These are phyloP conservation scores for Ceratocystis diversiconidia DNA, from an alignment of 2,329 filamentous ascomycete species.

Conservation along the genomic window DNA sequence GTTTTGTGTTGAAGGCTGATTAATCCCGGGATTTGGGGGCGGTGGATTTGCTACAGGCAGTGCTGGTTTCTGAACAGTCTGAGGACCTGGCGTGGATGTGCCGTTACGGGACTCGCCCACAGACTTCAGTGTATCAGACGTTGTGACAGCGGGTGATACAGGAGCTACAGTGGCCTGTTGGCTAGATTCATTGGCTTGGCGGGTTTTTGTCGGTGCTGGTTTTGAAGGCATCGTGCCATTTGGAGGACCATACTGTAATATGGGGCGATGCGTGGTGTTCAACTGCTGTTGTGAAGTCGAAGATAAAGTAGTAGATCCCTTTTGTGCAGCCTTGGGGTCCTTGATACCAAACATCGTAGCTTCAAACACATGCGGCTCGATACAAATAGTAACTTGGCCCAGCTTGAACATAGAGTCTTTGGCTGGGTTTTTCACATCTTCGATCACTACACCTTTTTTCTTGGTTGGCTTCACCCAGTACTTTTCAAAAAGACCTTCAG, in stretches of 20 bases:
- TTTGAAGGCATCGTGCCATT: conserved; percentile 43
- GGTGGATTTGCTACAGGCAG: neutral
- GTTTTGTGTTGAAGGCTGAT: neutral
- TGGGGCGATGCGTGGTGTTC: conserved; percentile 32
- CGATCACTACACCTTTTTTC: conserved; percentile 46
- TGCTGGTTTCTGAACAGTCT: neutral
- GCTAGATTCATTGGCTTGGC: conserved; percentile 22
- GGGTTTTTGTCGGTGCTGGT: conserved; percentile 29
- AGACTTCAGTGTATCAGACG: conserved; percentile 12
- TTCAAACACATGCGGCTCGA: conserved; percentile 69
- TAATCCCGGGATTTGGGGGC: neutral
- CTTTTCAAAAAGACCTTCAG: conserved; percentile 58
- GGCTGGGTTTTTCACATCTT: conserved; percentile 51
- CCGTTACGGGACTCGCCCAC: conserved; percentile 12
- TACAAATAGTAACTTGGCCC: conserved; percentile 57
- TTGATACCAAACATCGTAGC: conserved; percentile 61
- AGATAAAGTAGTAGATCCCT: conserved; percentile 22
- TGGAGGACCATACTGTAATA: conserved; percentile 52
- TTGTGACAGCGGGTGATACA: conserved; percentile 6
- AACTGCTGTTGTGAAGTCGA: conserved; percentile 20
- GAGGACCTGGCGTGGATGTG: neutral
- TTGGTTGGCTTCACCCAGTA: conserved; percentile 63
- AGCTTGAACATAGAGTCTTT: conserved; percentile 60
- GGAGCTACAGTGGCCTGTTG: conserved; percentile 20
- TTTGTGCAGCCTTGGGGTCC: conserved; percentile 35